These are phyloP conservation scores for Oryza nivara DNA, from an alignment of 176 grass and related monocot genomes.

Conservation along the genomic window DNA sequence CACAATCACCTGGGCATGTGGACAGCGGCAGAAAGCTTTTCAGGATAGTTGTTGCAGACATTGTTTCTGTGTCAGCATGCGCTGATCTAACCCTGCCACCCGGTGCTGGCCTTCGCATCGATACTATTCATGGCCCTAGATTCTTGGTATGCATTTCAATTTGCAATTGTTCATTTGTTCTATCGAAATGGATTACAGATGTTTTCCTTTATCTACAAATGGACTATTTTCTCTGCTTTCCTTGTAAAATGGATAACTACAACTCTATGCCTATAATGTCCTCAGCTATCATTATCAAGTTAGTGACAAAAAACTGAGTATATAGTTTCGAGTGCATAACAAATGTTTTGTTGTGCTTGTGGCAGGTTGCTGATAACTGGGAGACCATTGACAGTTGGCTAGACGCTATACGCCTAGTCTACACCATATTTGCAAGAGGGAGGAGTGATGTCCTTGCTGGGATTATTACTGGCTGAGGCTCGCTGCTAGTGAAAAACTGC, in stretches of 20 bases:
- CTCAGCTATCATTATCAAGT: neutral
- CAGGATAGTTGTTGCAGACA: conserved; percentile 74
- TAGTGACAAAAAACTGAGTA: neutral
- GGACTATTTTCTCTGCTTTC: neutral
- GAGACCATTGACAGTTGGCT: conserved; percentile 86
- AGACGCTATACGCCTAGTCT: conserved; percentile 87
- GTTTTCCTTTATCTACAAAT: neutral
- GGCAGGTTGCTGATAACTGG: conserved; percentile 93
- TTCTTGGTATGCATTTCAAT: conserved; percentile 68
- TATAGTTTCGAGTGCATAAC: conserved; percentile 13
- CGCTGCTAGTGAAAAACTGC: neutral
- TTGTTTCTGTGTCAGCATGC: conserved; percentile 81
- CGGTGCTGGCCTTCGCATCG: conserved; percentile 88
- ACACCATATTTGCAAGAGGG: conserved; percentile 92
- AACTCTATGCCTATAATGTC: neutral
- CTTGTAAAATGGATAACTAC: neutral
- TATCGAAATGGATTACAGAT: conserved; percentile 6
- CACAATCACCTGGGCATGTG: conserved; percentile 51
- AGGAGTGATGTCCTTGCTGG: conserved; percentile 91
- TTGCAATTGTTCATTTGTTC: conserved; percentile 26
- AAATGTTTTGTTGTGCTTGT: neutral
- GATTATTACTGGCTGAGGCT: conserved; percentile 81
- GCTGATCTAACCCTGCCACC: too few relatives aligned
- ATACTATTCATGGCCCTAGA: conserved; percentile 77
- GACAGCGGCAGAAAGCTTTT: conserved; percentile 59